A percentile compares a stretch with the other conserved stretches of the same genome.
Conservation (phyloP, 352 stramenopile genomes). For the Globisporangium middletonii region DNA sequence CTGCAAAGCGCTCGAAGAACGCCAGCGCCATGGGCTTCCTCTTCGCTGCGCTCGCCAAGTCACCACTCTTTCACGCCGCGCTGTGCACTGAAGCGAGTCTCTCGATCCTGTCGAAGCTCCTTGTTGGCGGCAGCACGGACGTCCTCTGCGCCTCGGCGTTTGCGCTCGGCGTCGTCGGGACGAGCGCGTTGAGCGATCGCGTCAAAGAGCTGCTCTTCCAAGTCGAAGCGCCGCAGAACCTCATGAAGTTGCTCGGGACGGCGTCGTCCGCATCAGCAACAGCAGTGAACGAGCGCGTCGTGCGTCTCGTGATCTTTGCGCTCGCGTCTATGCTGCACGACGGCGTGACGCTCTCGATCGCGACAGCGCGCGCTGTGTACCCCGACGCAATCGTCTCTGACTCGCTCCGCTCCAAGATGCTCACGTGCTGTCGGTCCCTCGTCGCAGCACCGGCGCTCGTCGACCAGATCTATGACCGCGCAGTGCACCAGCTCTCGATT, state of each 20-base stretch:
- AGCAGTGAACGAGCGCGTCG: constrained; percentile 26
- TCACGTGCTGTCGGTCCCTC: constrained; percentile 14
- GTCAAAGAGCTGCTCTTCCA: constrained; percentile 43
- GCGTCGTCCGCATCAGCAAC: neutral
- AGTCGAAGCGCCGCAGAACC: constrained; percentile 36
- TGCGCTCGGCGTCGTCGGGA: constrained; percentile 42
- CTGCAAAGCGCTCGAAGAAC: constrained; percentile 48
- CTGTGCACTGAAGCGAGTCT: constrained; percentile 53
- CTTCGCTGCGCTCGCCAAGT: constrained; percentile 51
- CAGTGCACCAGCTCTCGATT: constrained; percentile 10
- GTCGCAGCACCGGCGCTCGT: constrained; percentile 10
- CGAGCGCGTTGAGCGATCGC: constrained; percentile 21
- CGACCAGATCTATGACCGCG: constrained; percentile 21
- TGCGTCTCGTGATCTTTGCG: constrained; percentile 40
- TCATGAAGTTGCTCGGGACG: constrained; percentile 45
- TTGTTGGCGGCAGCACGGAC: constrained; percentile 45
- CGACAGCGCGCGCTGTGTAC: constrained; percentile 6
- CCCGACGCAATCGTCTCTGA: constrained; percentile 5
- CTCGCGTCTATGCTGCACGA: constrained; percentile 30
- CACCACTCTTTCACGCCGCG: constrained; percentile 29
- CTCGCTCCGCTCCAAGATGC: constrained; percentile 16
- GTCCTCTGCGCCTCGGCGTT: constrained; percentile 46
- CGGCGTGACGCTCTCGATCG: constrained; percentile 14
- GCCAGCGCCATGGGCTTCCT: constrained; percentile 52
- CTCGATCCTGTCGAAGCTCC: constrained; percentile 58